Percentiles rank a stretch among this genome's conserved stretches.
These are phyloP conservation scores for Berkeleyomyces basicola DNA, from an alignment of 2,329 filamentous ascomycete genomes.

Conservation along the genomic window DNA sequence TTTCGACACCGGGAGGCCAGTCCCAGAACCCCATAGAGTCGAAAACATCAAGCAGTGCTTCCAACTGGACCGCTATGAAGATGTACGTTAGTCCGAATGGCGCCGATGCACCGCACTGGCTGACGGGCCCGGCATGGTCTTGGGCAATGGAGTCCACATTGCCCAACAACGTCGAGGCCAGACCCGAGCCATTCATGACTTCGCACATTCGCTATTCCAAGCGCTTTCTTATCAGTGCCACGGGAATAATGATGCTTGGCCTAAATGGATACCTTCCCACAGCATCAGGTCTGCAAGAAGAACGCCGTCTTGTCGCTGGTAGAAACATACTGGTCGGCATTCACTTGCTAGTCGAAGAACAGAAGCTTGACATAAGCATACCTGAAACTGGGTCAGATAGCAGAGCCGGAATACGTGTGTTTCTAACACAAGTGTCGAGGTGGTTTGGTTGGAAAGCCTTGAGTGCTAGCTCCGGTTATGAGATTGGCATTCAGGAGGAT, in stretches of 20 bases:
- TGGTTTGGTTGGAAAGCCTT: slow-evolving; percentile 61
- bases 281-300: slow-evolving; percentile 32
- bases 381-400: slow-evolving; percentile 29
- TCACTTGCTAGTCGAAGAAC: slow-evolving; percentile 78
- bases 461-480: slow-evolving; percentile 26
- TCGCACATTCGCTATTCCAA: slow-evolving; percentile 41
- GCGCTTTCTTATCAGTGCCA: slow-evolving; percentile 44
- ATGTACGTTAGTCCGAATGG: slow-evolving; percentile 31
- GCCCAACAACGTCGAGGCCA: slow-evolving; percentile 16
- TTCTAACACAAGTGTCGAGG: slow-evolving; percentile 62
- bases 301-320: slow-evolving; percentile 42
- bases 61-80: slow-evolving; percentile 33
- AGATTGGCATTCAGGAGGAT: slow-evolving; percentile 36
- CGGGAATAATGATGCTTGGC: slow-evolving; percentile 39
- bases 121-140: slow-evolving; percentile 49
- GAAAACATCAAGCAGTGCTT: not conserved
- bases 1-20: slow-evolving; percentile 17
- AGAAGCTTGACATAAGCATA: slow-evolving; percentile 54
- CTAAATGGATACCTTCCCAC: slow-evolving; percentile 49
- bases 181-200: slow-evolving; percentile 26
- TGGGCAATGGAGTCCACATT: slow-evolving; percentile 48
- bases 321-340: slow-evolving; percentile 57
- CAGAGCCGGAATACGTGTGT: slow-evolving; percentile 41
- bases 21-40: slow-evolving; percentile 19
- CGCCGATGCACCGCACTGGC: slow-evolving; percentile 36